phyloP scores from a whole-genome alignment of 1,139 yeast species.

The Keqinozyma sinolaborantium region DNA sequence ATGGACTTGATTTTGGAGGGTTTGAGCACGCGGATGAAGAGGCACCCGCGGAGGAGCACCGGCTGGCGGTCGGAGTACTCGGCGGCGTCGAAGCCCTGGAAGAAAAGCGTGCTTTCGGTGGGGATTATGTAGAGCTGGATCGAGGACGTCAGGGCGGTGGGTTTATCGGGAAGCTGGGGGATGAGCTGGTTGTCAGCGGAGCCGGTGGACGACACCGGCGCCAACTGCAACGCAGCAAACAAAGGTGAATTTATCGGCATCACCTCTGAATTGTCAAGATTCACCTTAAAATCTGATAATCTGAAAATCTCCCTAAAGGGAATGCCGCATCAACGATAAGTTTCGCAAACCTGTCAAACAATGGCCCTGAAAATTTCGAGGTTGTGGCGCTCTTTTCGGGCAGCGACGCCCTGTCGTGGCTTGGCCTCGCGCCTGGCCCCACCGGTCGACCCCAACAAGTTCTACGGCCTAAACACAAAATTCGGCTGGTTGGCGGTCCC shows the following conservation, averaged over 20 bases:
- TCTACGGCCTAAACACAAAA: slow-evolving; percentile 19
- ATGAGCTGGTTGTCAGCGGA: slow-evolving; percentile 13
- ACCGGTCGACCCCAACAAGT: slow-evolving; percentile 11
- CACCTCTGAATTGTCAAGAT: too few relatives aligned
- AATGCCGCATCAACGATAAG: too few relatives aligned
- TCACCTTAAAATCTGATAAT: too few relatives aligned
- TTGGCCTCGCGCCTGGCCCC: not conserved
- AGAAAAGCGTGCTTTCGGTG: slow-evolving; percentile 75
- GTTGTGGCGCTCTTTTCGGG: too few relatives aligned
- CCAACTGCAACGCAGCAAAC: slow-evolving; percentile 30
- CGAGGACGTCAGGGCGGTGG: slow-evolving; percentile 44
- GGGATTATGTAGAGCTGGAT: slow-evolving; percentile 54
- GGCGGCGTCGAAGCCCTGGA: slow-evolving; percentile 73
- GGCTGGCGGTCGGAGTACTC: slow-evolving; percentile 76
- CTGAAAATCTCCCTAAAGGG: too few relatives aligned
- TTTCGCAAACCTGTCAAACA: too few relatives aligned
- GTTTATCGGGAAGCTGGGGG: slow-evolving; percentile 49
- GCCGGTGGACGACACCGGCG: slow-evolving; percentile 12
- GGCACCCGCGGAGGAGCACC: slow-evolving; percentile 77
- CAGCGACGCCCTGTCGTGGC: not conserved
- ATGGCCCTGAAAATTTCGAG: too few relatives aligned
- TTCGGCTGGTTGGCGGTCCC: slow-evolving; percentile 35
- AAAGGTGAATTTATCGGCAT: slow-evolving; percentile 24
- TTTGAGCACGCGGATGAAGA: slow-evolving; percentile 67
- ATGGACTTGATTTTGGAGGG: slow-evolving; percentile 73